Evolutionary conservation across 2,329 filamentous ascomycete species (phyloP).

Genomic region (Alternaria brassicae): DNA sequence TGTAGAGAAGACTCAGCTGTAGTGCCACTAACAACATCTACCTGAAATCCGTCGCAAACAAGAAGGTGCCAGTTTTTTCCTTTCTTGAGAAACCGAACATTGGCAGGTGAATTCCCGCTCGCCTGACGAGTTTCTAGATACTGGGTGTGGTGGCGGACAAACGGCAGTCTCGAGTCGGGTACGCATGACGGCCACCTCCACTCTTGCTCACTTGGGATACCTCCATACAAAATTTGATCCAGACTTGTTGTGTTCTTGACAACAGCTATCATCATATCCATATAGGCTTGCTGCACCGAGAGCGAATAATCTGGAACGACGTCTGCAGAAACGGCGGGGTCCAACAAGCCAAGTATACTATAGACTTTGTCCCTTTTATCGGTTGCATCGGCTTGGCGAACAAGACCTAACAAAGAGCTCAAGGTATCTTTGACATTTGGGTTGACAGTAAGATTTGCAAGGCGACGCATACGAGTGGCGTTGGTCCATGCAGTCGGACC

Average conservation of each 20-base stretch:
- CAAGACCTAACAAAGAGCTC: neutral
- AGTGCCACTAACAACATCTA: neutral
- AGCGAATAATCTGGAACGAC: neutral
- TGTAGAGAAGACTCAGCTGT: neutral
- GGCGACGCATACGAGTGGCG: neutral
- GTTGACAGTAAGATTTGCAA: neutral
- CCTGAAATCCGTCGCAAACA: neutral
- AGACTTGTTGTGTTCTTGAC: neutral
- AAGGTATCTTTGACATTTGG: fast-evolving
- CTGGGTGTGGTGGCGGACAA: neutral
- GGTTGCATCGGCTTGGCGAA: neutral
- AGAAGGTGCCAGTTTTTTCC: neutral
- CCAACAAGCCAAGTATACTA: neutral
- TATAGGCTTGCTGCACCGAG: neutral
- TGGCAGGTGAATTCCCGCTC: neutral
- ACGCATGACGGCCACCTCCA: neutral
- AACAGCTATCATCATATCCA: neutral
- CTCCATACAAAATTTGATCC: fast-evolving
- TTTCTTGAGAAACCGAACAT: neutral
- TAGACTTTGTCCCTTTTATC: neutral
- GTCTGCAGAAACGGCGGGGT: neutral
- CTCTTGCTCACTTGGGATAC: neutral
- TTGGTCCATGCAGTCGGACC: fast-evolving
- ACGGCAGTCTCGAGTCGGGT: neutral
- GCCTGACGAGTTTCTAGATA: neutral